Base-by-base conservation (phyloP, 2,329 filamentous ascomycete genomes). In the Nemania serpens region DNA sequence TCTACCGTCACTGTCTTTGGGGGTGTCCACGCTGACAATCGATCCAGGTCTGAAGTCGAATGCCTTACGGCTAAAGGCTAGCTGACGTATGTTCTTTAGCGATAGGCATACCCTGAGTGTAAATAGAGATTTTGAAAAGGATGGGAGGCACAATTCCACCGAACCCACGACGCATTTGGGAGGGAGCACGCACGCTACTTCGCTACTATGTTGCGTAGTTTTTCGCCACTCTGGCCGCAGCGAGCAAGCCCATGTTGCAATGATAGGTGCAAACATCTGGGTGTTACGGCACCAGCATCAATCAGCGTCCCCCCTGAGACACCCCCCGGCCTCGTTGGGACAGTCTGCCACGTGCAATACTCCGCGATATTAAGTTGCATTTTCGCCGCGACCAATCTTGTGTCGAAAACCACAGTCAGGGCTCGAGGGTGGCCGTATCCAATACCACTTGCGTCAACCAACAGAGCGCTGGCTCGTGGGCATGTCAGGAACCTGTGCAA, bases 361-460 rank as follows among this genome's bases (percentile, higher is more conserved):
- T 46, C 15, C 37, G 48, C 18, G 52, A 53, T 58, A 54, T 58
- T 42, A 22, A 39, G 25, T 2, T 52, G 49, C 49, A 58, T 53
- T 33, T 17, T 6, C n/a, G n/a, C n/a, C 12, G 13, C 20, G 10
- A 20, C 49, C 53, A 53, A 58, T 54, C 43, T 43, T 29, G 20
- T 29, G 18, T 29, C 25, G 6, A 54, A 49, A n/a, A 3, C 18
- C 25, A 22, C 37, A 25, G 20, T 22, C 34, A 2, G 13, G 17
- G 13, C 15, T 42, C 17, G 9, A 53, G n/a, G 12, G 42, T 37
- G 13, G 36, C 13, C 11, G 41, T 46, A 25, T 37, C 12, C 25
- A 20, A 43, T 11, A 7, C 7, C 4, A 29, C 25, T 29, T 48
- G 46, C 41, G 34, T 57, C 25, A 13, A 36, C 22, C 25, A 55